Conservation (phyloP, 768 basidiomycete species). For the Phanerochaete sordida region DNA sequence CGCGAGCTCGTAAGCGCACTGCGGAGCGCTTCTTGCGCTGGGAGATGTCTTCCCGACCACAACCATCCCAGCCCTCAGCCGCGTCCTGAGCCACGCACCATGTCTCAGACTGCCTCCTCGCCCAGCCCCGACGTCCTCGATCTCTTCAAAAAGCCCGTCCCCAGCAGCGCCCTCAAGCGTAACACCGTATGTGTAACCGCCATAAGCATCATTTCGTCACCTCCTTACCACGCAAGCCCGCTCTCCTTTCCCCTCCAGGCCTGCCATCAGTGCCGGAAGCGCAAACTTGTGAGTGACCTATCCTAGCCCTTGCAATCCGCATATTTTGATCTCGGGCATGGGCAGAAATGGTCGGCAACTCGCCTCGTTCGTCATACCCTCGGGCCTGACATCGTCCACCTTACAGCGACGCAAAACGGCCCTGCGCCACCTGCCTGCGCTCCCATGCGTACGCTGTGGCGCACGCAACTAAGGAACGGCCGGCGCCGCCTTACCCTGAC, state of each 20-base stretch:
- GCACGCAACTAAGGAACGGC: slow-evolving; percentile 5
- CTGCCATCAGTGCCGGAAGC: slow-evolving; percentile 16
- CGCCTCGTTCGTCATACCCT: background rate
- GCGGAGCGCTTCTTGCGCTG: background rate
- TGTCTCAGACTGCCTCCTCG: background rate
- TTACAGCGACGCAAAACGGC: slow-evolving; percentile 14
- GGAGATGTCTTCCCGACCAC: background rate
- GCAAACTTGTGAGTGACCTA: slow-evolving; percentile 10
- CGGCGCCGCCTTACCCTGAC: slow-evolving; percentile 8
- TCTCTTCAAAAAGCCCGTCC: slow-evolving; percentile 13
- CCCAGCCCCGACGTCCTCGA: background rate
- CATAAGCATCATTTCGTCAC: background rate
- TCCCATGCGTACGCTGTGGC: slow-evolving; percentile 14
- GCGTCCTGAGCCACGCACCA: background rate
- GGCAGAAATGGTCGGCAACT: slow-evolving; percentile 14
- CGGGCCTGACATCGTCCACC: background rate
- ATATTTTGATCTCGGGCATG: background rate
- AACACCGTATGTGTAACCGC: slow-evolving; percentile 28
- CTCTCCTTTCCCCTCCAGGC: slow-evolving; percentile 5
- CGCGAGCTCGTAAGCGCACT: background rate
- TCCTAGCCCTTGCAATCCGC: background rate
- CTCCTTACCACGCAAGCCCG: background rate
- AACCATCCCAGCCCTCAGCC: background rate
- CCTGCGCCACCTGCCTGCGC: slow-evolving; percentile 12
- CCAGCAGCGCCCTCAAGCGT: slow-evolving; percentile 21